These are phyloP conservation scores for Plectranthus barbatus DNA, from an alignment of 257 asterid genomes.

Conservation along the genomic window DNA sequence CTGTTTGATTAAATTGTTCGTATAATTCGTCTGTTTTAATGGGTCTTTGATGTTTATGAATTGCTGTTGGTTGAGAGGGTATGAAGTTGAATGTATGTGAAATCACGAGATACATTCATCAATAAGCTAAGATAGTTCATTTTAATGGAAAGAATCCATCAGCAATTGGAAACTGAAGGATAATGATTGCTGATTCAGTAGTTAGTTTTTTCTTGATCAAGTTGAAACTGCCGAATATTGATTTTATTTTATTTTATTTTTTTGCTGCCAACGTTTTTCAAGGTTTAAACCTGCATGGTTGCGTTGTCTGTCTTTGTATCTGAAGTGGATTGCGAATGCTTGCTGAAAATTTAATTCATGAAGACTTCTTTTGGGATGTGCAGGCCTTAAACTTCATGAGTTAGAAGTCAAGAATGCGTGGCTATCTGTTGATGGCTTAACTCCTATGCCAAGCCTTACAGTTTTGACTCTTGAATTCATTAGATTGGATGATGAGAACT, in stretches of 20 bases:
- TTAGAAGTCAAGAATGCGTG: slow-evolving; percentile 66
- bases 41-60: not conserved
- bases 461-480: slow-evolving; percentile 67
- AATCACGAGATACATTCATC: not conserved
- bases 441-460: slow-evolving; percentile 54
- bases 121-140: not conserved
- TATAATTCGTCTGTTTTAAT: not conserved
- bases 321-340: slow-evolving; percentile 4
- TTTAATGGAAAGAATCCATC: not conserved
- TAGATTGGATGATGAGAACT: slow-evolving; percentile 74
- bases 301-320: not conserved
- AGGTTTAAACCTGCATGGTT: not conserved
- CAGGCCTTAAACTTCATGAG: slow-evolving; percentile 52
- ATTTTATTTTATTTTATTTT: not conserved
- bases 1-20: too few relatives aligned
- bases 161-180: too few relatives aligned
- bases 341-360: not conserved
- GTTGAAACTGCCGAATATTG: not conserved
- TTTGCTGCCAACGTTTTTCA: not conserved
- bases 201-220: not conserved
- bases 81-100: not conserved
- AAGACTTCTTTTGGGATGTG: slow-evolving; percentile 2
- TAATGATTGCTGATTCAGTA: too few relatives aligned
- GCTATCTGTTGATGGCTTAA: slow-evolving; percentile 59
- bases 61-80: not conserved